Conservation (phyloP, 148 eudicot species). For the Polygonum maritimum region DNA sequence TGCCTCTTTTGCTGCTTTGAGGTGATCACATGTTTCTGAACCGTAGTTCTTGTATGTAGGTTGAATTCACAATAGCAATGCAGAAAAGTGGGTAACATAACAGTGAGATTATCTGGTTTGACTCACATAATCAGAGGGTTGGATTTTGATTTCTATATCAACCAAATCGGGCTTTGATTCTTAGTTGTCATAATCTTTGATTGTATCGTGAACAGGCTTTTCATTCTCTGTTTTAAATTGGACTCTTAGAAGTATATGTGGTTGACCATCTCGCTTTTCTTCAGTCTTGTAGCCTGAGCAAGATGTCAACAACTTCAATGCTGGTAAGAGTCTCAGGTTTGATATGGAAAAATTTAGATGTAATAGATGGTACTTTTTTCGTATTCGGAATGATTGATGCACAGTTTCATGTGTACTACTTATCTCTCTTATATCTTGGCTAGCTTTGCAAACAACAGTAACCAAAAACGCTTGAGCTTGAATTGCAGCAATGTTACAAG, state of each 20-base stretch:
- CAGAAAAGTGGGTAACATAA: constrained; percentile 13
- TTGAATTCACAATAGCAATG: constrained; percentile 95
- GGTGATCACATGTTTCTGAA: not conserved
- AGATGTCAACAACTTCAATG: not conserved
- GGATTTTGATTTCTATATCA: too few relatives aligned
- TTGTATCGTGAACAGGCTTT: not conserved
- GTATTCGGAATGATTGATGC: not conserved
- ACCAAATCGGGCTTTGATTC: too few relatives aligned
- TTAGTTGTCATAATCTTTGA: not conserved
- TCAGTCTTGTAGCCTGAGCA: not conserved
- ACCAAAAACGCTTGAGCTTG: constrained; percentile 16
- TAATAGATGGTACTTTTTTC: not conserved
- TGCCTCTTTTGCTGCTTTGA: not conserved
- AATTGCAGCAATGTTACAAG: constrained; percentile 97
- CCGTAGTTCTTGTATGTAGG: constrained; percentile 34
- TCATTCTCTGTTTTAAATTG: not conserved
- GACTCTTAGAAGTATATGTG: not conserved
- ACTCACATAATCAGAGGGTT: not conserved
- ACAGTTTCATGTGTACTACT: not conserved
- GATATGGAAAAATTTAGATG: constrained; percentile 1
- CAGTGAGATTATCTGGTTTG: not conserved
- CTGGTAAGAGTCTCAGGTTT: not conserved
- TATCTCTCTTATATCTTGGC: not conserved
- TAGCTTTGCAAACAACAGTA: not conserved
- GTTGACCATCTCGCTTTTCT: not conserved